A percentile compares a stretch with the other conserved stretches of the same genome.
Evolutionary conservation across 2,329 filamentous ascomycete genomes (phyloP).

Genomic region (Claviceps spartinae): DNA sequence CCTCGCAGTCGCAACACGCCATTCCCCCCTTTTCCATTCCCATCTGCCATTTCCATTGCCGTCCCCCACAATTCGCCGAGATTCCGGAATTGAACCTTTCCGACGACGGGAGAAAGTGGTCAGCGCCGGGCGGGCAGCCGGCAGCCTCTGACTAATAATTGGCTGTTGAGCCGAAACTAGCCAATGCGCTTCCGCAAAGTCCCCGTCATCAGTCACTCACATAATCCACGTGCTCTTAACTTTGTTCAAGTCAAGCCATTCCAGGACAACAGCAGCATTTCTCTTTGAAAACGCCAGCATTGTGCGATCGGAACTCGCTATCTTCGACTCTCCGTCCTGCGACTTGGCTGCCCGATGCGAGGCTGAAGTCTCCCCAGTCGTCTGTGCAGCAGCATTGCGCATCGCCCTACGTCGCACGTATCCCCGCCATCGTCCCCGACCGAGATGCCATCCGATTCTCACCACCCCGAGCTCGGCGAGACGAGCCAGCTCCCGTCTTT

Average conservation of each 20-base stretch:
- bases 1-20: too few species aligned
- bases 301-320: neutral
- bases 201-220: neutral
- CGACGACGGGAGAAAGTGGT: neutral
- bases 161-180: neutral
- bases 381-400: neutral
- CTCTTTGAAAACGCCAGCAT: neutral
- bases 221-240: neutral
- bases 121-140: neutral
- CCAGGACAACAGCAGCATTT: too few species aligned
- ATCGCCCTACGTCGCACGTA: neutral
- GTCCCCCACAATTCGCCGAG: neutral
- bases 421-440: neutral
- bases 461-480: constrained; percentile 9
- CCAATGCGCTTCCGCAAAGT: neutral
- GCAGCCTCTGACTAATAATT: constrained; percentile 1
- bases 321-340: neutral
- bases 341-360: neutral
- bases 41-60: neutral
- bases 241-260: too few species aligned
- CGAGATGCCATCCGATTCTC: constrained; percentile 4
- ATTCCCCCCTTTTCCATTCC: too few species aligned
- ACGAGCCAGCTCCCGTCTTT: constrained; percentile 30
- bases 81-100: neutral
- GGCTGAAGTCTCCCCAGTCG: neutral